These are phyloP conservation scores for Epichloe scottii DNA, from an alignment of 2,329 filamentous ascomycete genomes.

Conservation along the genomic window DNA sequence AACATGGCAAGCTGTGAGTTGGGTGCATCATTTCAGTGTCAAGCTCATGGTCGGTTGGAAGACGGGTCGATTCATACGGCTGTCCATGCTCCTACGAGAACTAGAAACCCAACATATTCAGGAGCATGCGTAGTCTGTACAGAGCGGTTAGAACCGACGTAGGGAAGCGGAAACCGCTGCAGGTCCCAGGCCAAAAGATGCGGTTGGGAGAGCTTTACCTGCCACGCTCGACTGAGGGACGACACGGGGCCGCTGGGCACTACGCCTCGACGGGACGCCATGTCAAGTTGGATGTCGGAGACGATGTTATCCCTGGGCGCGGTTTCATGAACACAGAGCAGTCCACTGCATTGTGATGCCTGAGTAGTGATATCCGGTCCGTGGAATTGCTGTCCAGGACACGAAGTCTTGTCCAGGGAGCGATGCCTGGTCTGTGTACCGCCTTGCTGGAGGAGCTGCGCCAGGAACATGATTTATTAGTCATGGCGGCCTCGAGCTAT, in stretches of 20 bases:
- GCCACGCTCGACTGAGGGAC: slow-evolving; percentile 4
- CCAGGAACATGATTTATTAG: no score
- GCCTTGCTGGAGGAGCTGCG: no score
- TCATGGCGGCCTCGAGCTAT: no score
- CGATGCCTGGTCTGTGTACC: no score
- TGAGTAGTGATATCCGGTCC: neutral
- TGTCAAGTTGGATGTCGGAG: neutral
- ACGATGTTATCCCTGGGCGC: neutral
- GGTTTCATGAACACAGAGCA: neutral
- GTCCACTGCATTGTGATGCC: neutral
- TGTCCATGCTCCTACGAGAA: slow-evolving; percentile 4
- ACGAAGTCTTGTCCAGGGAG: neutral
- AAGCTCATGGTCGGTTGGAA: neutral
- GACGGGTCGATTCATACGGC: neutral
- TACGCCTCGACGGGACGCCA: slow-evolving; percentile 2
- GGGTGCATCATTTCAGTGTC: slow-evolving; percentile 3
- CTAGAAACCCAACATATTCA: slow-evolving; percentile 6
- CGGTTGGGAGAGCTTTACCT: neutral
- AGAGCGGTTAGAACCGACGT: neutral
- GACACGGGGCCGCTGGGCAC: neutral
- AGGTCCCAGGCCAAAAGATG: neutral
- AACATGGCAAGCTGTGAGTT: slow-evolving; percentile 17
- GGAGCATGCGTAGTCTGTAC: slow-evolving; percentile 5
- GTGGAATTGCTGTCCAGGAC: neutral
- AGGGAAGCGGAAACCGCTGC: neutral